Conservation (phyloP, 1,284 basidiomycete species). For the Stereum hirsutum region DNA sequence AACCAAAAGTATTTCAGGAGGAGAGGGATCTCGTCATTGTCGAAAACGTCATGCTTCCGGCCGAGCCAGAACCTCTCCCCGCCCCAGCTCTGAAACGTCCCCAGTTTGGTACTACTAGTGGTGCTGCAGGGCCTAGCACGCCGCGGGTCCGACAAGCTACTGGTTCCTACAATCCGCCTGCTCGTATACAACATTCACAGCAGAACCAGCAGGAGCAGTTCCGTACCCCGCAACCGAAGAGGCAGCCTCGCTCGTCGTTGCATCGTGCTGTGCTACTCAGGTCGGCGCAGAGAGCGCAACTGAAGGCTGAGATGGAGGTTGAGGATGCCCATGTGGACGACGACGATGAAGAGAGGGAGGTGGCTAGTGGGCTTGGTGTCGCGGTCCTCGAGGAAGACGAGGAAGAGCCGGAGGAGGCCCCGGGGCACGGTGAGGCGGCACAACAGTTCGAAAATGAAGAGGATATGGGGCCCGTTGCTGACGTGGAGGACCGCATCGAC, state of each 20-base stretch:
- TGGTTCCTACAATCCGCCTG: constrained; percentile 5
- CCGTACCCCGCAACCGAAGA: constrained; percentile 32
- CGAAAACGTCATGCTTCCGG: constrained; percentile 47
- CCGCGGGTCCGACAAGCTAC: constrained; percentile 7
- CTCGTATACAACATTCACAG: constrained; percentile 11
- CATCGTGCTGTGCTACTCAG: constrained; percentile 64
- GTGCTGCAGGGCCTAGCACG: constrained; percentile 6
- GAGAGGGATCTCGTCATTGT: constrained; percentile 63
- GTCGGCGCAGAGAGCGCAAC: constrained; percentile 50
- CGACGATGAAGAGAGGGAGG: constrained; percentile 21
- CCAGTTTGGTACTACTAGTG: constrained; percentile 2
- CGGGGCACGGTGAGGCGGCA: constrained; percentile 19
- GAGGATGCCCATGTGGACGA: constrained; percentile 15
- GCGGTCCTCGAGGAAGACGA: constrained; percentile 19
- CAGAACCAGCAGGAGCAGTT: constrained; percentile 16
- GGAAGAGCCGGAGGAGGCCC: constrained; percentile 32
- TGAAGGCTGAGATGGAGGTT: constrained; percentile 25
- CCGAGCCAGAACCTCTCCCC: constrained; percentile 11
- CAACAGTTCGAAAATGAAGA: constrained; percentile 17
- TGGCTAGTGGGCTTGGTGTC: constrained; percentile 22
- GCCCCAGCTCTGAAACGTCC: neutral
- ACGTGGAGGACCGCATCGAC: constrained; percentile 14
- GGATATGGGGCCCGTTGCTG: too few relatives aligned
- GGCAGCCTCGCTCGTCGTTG: constrained; percentile 36
- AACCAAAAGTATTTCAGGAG: constrained; percentile 59